Conservation (phyloP, 192 early-diverging fungal species). For the Linnemannia exigua region DNA sequence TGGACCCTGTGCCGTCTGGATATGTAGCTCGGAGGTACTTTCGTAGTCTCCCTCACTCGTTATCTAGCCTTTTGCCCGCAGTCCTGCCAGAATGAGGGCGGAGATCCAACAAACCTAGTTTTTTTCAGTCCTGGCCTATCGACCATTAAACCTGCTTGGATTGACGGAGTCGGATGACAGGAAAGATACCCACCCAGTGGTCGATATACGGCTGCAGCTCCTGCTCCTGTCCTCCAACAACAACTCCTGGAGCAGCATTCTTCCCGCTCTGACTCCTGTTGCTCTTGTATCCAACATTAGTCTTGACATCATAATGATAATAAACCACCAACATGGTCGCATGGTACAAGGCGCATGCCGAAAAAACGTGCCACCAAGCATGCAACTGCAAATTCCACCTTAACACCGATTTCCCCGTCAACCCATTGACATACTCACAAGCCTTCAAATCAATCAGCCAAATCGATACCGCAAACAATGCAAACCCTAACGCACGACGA, state of each 20-base stretch:
- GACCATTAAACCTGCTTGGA: not conserved
- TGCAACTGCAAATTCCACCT: conserved; percentile 68
- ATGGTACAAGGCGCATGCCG: conserved; percentile 33
- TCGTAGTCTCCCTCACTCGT: too few relatives aligned
- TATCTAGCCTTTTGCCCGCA: too few relatives aligned
- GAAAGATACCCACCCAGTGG: conserved; percentile 15
- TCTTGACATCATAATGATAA: conserved; percentile 23
- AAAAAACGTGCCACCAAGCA: conserved; percentile 74
- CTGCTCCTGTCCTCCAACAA: not conserved
- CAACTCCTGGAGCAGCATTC: not conserved
- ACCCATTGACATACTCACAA: conserved; percentile 46
- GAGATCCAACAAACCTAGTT: too few relatives aligned
- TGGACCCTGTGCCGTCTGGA: not conserved
- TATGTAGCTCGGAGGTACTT: not conserved
- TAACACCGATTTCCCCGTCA: conserved; percentile 16
- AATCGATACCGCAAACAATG: conserved; percentile 25
- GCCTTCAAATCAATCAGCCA: conserved; percentile 50
- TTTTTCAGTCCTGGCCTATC: too few relatives aligned
- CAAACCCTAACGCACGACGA: conserved; percentile 19
- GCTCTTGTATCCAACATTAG: not conserved
- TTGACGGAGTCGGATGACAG: conserved; percentile 23
- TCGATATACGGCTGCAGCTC: conserved; percentile 18
- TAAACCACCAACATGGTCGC: conserved; percentile 31
- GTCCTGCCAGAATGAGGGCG: too few relatives aligned
- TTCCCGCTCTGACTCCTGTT: not conserved